These are phyloP conservation scores for Pestalotiopsis sp. DNA, from an alignment of 2,329 filamentous ascomycete species.

Conservation along the genomic window DNA sequence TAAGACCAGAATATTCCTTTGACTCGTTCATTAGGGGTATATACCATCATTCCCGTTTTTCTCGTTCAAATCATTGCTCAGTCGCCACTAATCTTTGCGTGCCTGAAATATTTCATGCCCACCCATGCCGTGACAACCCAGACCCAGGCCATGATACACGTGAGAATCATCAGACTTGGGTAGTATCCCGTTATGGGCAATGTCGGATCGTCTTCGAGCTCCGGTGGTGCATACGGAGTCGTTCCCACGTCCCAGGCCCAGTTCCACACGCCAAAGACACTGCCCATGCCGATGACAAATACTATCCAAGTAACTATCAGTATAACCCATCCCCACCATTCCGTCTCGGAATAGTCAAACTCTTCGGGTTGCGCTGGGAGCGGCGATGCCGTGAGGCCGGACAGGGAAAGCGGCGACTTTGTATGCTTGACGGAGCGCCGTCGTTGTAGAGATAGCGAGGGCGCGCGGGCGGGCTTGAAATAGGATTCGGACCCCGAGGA, in stretches of 20 bases:
- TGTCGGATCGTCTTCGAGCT: constrained; percentile 92
- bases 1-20: not conserved
- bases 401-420: constrained; percentile 62
- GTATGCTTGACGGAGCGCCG: constrained; percentile 51
- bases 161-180: constrained; percentile 88
- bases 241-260: constrained; percentile 99
- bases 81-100: constrained; percentile 81
- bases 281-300: constrained; percentile 96
- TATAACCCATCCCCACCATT: constrained; percentile 98
- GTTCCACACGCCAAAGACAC: constrained; percentile 90
- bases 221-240: constrained; percentile 91
- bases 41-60: not conserved
- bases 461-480: constrained; percentile 37
- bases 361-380: constrained; percentile 44
- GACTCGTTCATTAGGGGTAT: not conserved
- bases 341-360: constrained; percentile 88
- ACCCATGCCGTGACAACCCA: constrained; percentile 98
- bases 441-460: constrained; percentile 36
- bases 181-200: constrained; percentile 97
- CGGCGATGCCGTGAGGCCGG: constrained; percentile 49
- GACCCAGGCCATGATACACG: constrained; percentile 96
- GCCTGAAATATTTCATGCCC: constrained; percentile 98
- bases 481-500: constrained; percentile 66
- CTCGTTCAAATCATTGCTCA: constrained; percentile 33
- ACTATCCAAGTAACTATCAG: constrained; percentile 90